These are phyloP conservation scores for Ogataea thermomethanolica DNA, from an alignment of 805 yeast species.

Conservation along the genomic window DNA sequence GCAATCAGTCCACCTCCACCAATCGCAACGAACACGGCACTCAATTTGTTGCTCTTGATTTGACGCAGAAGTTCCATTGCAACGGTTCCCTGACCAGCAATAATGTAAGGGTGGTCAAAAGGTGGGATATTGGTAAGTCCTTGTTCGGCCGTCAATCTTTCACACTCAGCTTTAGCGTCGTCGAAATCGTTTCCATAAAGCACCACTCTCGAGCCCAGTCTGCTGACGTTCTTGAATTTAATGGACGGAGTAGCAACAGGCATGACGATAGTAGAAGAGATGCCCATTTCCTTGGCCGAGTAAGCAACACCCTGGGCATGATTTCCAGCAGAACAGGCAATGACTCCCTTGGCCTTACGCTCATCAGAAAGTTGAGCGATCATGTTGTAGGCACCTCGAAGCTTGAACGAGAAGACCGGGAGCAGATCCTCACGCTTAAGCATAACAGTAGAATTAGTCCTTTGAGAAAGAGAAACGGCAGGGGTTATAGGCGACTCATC, in stretches of 20 bases:
- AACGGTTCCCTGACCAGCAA: conserved; percentile 98
- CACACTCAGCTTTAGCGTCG: conserved; percentile 89
- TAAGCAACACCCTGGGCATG: conserved; percentile 99
- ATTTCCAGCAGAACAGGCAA: conserved; percentile 98
- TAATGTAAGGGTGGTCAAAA: conserved; percentile 94
- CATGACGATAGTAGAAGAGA: conserved; percentile 97
- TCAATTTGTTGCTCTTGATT: conserved; percentile 67
- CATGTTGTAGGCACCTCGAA: conserved; percentile 98
- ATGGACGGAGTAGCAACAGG: conserved; percentile 96
- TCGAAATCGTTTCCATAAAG: conserved; percentile 93
- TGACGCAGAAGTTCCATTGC: conserved; percentile 93
- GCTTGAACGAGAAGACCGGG: conserved; percentile 93
- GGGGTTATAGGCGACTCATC: conserved; percentile 81
- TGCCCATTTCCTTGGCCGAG: conserved; percentile 78
- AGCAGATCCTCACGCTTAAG: conserved; percentile 89
- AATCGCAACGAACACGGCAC: conserved; percentile 86
- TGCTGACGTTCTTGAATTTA: conserved; percentile 84
- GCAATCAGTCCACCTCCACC: conserved; percentile 98
- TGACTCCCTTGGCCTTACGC: conserved; percentile 75
- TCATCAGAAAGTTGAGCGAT: conserved; percentile 78
- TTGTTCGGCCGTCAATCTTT: conserved; percentile 60
- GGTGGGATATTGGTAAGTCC: conserved; percentile 94
- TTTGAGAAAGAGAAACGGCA: conserved; percentile 72
- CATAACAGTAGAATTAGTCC: conserved; percentile 68
- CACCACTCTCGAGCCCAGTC: conserved; percentile 93